phyloP scores from a whole-genome alignment of 108 stramenopile species.

The Discostella stelligeroides region DNA sequence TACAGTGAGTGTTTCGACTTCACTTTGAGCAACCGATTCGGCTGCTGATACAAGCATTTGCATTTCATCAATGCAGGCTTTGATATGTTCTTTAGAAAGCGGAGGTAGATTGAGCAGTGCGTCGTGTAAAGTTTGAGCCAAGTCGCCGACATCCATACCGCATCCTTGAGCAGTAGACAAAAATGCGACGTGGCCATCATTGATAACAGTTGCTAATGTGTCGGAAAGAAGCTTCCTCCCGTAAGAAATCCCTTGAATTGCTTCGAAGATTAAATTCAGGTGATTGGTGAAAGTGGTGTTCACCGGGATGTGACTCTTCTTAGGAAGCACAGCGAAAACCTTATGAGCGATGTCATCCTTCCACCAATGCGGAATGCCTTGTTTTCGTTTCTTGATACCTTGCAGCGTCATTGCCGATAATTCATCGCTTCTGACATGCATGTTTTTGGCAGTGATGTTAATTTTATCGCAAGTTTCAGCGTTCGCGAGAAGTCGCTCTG shows the following conservation, averaged over 20 bases:
- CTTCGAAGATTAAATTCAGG: conserved; percentile 38
- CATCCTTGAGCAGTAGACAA: conserved; percentile 68
- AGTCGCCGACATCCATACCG: conserved; percentile 69
- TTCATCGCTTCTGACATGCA: conserved; percentile 54
- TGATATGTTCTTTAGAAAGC: conserved; percentile 71
- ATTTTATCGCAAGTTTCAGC: conserved; percentile 40
- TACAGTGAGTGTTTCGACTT: conserved; percentile 83
- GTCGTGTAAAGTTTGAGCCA: conserved; percentile 77
- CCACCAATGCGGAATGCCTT: conserved; percentile 57
- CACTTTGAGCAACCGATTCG: conserved; percentile 81
- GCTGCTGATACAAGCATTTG: conserved; percentile 67
- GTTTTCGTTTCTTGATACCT: conserved; percentile 21
- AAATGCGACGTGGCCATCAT: conserved; percentile 67
- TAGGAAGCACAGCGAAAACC: conserved; percentile 26
- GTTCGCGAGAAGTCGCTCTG: conserved; percentile 54
- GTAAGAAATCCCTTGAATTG: conserved; percentile 44
- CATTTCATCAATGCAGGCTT: conserved; percentile 80
- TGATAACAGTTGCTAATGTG: conserved; percentile 55
- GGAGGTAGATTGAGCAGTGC: conserved; percentile 73
- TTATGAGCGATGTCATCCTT: conserved; percentile 15
- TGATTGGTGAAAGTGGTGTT: conserved; percentile 51
- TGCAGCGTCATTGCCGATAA: conserved; percentile 39
- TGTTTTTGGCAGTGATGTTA: conserved; percentile 42
- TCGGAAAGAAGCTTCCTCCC: conserved; percentile 56
- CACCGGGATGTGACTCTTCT: conserved; percentile 33